Evolutionary conservation across 2,329 filamentous ascomycete species (phyloP).

Genomic region (Emergomyces orientalis): DNA sequence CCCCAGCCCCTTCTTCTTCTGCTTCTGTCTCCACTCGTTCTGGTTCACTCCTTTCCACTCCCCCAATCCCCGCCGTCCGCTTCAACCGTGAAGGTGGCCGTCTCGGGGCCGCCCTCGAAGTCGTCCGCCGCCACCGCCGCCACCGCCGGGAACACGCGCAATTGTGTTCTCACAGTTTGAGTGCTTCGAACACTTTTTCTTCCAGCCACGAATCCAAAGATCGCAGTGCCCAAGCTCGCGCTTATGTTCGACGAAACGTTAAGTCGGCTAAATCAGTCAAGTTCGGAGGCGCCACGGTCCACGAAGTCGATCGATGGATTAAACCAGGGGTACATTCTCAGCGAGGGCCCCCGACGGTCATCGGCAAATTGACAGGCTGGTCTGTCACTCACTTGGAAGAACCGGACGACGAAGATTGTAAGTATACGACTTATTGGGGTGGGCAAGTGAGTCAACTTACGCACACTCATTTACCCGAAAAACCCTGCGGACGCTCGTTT

Average conservation of each 20-base stretch:
- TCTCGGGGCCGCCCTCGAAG: neutral
- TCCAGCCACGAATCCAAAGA: slow-evolving; percentile 3
- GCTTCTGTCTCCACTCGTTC: neutral
- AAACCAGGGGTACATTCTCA: slow-evolving; percentile 18
- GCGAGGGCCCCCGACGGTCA: slow-evolving; percentile 6
- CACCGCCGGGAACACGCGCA: neutral
- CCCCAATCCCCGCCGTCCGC: neutral
- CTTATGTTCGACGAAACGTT: slow-evolving; percentile 8
- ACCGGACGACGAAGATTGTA: slow-evolving; percentile 19
- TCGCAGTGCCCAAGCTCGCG: neutral
- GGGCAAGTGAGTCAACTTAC: slow-evolving; percentile 9
- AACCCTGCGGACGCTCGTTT: slow-evolving; percentile 3
- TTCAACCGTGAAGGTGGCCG: neutral
- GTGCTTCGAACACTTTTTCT: neutral
- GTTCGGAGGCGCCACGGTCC: slow-evolving; percentile 20
- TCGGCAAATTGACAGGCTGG: slow-evolving; percentile 17
- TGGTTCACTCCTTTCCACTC: neutral
- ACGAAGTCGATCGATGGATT: slow-evolving; percentile 23
- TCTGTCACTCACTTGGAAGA: slow-evolving; percentile 16
- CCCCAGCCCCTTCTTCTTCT: slow-evolving; percentile 10
- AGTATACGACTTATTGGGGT: slow-evolving; percentile 17
- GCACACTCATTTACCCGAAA: slow-evolving; percentile 11
- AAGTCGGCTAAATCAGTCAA: slow-evolving; percentile 20
- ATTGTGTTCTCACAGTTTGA: neutral
- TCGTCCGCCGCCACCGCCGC: slow-evolving; percentile 1